Base-by-base conservation (phyloP, 306 rosid genomes). In the Cicer judaicum region DNA sequence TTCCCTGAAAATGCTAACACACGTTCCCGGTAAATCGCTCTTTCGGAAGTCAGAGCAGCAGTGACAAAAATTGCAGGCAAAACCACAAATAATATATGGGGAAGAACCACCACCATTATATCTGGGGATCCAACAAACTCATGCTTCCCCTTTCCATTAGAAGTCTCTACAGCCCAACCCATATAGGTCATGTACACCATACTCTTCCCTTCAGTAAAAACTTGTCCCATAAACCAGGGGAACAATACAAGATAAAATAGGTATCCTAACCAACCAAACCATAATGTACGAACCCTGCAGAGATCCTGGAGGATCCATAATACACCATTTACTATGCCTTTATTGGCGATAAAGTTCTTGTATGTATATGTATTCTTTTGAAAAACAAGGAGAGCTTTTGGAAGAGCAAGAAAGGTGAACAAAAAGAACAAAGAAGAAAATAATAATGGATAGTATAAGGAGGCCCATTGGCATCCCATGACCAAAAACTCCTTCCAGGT, bases 391-490 rank as follows among this genome's bases (percentile, higher is more conserved):
- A 94, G 80, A 55, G 85, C 87, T 80, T 84, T 86, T 64, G 99
- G 97, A 85, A 87, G 64, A 74, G 92, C 86, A 79, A 93, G 97
- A 81, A 92, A 49, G 56, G 83, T 67, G 59, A 88, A 75, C 70
- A 85, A 55, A 70, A 78, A 64, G 81, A 44, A 84, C 14, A 90
- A 70, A 81, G 84, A 71, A 48, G 84, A 87, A 90, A 93, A 92
- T 78, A 91, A 66, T 41, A 92, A 24, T 34, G 99, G 97, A 72
- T 83, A 90, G 75, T 90, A 94, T 29, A 91, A 68, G 71, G 92
- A 78, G 70, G 87, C 87, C 96, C 90, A 94, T 82, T 94, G 97
- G 79, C 88, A 84, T 43, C 97, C 97, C 97, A 94, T 91, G 77
- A 92, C 92, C 42, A 66, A 57, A 82, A 94, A 91, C 82, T 91